Base-by-base conservation (phyloP, 2,329 filamentous ascomycete genomes). In the Aspergillus fructus region DNA sequence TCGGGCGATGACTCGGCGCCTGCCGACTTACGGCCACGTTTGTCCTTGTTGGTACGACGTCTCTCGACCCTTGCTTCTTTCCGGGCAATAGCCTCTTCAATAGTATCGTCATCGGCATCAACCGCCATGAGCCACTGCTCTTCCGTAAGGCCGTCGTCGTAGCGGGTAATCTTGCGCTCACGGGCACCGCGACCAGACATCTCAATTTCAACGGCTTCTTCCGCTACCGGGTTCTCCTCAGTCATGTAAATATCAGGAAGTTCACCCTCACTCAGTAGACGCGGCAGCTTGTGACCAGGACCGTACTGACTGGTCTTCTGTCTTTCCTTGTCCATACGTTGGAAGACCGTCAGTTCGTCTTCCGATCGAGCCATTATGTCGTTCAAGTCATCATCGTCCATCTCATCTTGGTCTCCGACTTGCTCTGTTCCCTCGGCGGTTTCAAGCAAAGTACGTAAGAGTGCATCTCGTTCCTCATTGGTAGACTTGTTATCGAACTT, bases 401-500 rank as follows among this genome's bases (percentile, higher is more conserved):
- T 96, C 74, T 99, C 94, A 59, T 97, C 93, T 68, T 96, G 90
- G 62, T 96, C 92, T 56, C 90, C 89, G 7, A 93, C 86, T 59
- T 80, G 82, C 42, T 88, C 86, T 2, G 84, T 84, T 39, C 82
- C 83, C 69, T 89, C 86, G 4, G 86, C 86, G 58, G 89, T 89
- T 74, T 99, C 94, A 59, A 99, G 82, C 70, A 99, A 86, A 49
- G 96, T 96, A 68, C 94, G 88, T 66, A 99, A 81, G 85, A 99
- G 93, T 43, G 94, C 93, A 70, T 99, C 94, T 82, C 94, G 91
- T 76, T 99, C 94, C 54, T 96, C 96, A 73, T 97, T 94, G 0
- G 94, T 97, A 1, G 94, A 99, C 72, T 97, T 99, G 80, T 99
- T 97, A 68, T 99, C 94, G 79, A 99, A 99, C 72, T 96, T 96